Conservation (phyloP, 2,329 filamentous ascomycete genomes). For the Penicillium brevicompactum region DNA sequence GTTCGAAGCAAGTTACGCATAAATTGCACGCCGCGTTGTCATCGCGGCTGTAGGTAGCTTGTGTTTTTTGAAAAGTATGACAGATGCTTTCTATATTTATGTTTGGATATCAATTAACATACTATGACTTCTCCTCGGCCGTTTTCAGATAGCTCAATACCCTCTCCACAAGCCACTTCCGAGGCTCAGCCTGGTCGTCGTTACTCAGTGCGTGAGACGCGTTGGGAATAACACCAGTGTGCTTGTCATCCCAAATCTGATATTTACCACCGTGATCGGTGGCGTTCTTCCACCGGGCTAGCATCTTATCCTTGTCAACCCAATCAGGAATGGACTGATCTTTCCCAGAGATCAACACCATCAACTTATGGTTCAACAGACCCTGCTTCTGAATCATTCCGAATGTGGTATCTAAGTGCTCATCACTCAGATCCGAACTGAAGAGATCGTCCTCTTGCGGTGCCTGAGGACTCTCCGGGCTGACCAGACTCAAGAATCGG, state of each 20-base stretch:
- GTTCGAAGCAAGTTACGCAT: too few relatives aligned
- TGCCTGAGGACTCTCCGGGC: constrained; percentile 53
- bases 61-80: too few relatives aligned
- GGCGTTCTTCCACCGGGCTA: constrained; percentile 46
- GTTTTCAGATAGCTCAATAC: constrained; percentile 29
- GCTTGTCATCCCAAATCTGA: constrained; percentile 50
- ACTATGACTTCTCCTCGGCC: constrained; percentile 2
- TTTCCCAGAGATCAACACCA: constrained; percentile 51
- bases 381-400: constrained; percentile 47
- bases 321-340: constrained; percentile 50
- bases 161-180: constrained; percentile 28
- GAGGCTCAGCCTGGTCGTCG: constrained; percentile 35
- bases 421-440: constrained; percentile 68
- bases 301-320: constrained; percentile 49
- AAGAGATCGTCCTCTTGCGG: constrained; percentile 84
- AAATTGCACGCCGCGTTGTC: too few relatives aligned
- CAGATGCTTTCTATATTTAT: too few relatives aligned
- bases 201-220: constrained; percentile 41
- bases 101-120: too few relatives aligned
- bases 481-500: constrained; percentile 60
- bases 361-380: constrained; percentile 42
- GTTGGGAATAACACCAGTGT: constrained; percentile 50
- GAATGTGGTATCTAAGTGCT: constrained; percentile 64
- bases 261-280: constrained; percentile 34
- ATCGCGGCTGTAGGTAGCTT: too few relatives aligned